Conservation (phyloP, 108 stramenopile species). For the Epithemia pelagica region DNA sequence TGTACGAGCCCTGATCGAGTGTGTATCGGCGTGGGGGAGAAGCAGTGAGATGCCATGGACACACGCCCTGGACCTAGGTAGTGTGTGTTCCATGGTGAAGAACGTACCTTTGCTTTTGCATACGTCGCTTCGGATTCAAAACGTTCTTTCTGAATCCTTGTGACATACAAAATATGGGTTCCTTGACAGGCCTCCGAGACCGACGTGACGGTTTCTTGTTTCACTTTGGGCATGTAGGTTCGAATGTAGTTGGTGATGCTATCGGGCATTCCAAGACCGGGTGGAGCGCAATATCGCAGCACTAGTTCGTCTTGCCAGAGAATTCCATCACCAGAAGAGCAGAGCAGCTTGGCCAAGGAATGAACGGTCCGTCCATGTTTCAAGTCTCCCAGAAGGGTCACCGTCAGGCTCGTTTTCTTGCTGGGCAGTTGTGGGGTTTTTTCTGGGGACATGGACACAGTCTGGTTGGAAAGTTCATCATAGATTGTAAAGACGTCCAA, state of each 20-base stretch:
- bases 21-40: not conserved
- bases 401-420: conserved; percentile 19
- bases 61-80: no score
- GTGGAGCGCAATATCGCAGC: conserved; percentile 84
- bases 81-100: no score
- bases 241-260: conserved; percentile 69
- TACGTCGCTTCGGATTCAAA: conserved; percentile 81
- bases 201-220: conserved; percentile 49
- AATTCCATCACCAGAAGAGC: conserved; percentile 28
- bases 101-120: conserved; percentile 64
- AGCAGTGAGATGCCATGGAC: no score
- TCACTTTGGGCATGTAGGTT: conserved; percentile 25
- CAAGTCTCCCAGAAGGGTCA: conserved; percentile 90
- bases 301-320: conserved; percentile 30
- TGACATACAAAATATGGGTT: conserved; percentile 92
- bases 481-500: conserved; percentile 93
- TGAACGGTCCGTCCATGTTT: conserved; percentile 97
- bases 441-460: no score
- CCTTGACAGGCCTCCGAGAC: conserved; percentile 50
- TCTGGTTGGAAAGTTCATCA: conserved; percentile 59
- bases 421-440: not conserved
- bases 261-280: conserved; percentile 76
- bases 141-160: conserved; percentile 94
- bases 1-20: conserved; percentile 77
- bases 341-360: conserved; percentile 84